Conservation (phyloP, 1,139 yeast species). For the Blastobotrys apis region DNA sequence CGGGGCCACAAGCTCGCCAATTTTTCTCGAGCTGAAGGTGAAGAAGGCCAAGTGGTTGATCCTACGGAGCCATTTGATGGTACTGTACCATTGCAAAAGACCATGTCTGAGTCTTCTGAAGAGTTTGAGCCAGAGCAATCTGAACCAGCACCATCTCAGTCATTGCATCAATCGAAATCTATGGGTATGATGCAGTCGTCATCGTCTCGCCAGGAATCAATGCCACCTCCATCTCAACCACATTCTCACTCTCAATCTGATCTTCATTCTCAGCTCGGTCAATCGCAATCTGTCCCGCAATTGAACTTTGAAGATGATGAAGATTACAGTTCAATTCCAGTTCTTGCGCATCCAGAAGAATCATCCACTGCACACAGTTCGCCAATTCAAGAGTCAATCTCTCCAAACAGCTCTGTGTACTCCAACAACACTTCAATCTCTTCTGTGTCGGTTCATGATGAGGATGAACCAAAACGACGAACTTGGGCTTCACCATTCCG, state of each 20-base stretch:
- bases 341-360: constrained; percentile 20
- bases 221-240: not conserved
- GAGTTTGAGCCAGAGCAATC: not conserved
- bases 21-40: constrained; percentile 25
- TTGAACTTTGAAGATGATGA: constrained; percentile 13
- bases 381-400: constrained; percentile 27
- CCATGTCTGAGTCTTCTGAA: not conserved
- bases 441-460: constrained; percentile 25
- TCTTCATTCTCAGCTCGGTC: no score
- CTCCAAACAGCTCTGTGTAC: constrained; percentile 32
- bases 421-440: constrained; percentile 32
- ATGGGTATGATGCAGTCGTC: not conserved
- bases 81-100: not conserved
- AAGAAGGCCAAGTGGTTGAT: constrained; percentile 1
- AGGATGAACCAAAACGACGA: constrained; percentile 26
- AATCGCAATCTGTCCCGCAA: constrained; percentile 10
- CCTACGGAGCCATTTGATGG: constrained; percentile 9
- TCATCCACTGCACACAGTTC: constrained; percentile 27
- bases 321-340: constrained; percentile 18
- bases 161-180: not conserved
- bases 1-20: constrained; percentile 26
- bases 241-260: not conserved
- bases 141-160: not conserved
- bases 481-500: constrained; percentile 42
- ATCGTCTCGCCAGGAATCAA: not conserved